Base-by-base conservation (phyloP, 441 rosid species). In the Corymbia citriodora region DNA sequence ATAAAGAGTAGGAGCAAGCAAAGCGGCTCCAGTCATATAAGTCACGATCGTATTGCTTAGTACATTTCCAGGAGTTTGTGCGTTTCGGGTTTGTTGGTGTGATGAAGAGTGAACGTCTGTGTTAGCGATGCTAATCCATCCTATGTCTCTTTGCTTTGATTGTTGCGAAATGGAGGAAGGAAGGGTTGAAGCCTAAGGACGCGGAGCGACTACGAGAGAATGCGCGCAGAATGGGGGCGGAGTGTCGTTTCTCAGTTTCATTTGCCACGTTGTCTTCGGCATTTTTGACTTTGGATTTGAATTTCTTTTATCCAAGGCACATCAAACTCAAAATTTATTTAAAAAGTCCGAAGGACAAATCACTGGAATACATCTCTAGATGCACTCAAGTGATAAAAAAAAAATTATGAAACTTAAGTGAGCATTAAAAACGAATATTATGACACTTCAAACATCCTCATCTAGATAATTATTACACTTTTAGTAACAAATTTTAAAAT, bases 171-270 rank as follows among this genome's bases (percentile, higher is more conserved):
- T 55, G 59, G 10, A 96, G 96, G 94, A 95, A 91, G 89, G 68
- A 90, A 9, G 94, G 92, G 92, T 88, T 96, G 94, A 95, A 93
- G 92, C 95, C 98, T 25, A 95, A 96, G 98, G 96, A 96, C 27
- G 93, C 96, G 19, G 97, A 96, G 93, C 94, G 94, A 91, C 93
- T 97, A 89, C 94, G 99, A 90, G 96, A 97, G 94, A 88, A 94
- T 90, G 98, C 94, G 50, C 99, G 97, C 88, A 92, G 91, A 93
- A 96, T 97, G 99, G 96, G 96, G 79, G 96, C 96, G 92, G 83
- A 57, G 11, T 23, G 27, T 57, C 27, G 29, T 57, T 57, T 23
- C 27, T 57, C 23, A 57, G 45, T 10, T 25, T 12, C 29, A 57
- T 57, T 57, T 57, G 27, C 63, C 27, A 23, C 29, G 29, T 57